Evolutionary conservation across 768 basidiomycete species (phyloP).

Genomic region (Termitomyces sp.): DNA sequence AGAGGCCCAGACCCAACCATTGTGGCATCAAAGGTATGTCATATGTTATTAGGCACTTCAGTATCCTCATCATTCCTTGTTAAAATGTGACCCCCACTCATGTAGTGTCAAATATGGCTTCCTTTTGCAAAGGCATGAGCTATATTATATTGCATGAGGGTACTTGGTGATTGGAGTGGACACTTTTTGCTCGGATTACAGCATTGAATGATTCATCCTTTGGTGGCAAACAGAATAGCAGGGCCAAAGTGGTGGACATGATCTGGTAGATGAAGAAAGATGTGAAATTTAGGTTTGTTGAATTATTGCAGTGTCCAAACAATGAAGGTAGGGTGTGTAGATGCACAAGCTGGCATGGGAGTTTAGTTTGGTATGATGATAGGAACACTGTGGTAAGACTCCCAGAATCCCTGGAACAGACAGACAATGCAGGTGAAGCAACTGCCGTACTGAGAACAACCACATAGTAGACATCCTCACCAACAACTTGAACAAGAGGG

Average conservation of each 20-base stretch:
- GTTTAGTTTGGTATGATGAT: too few relatives aligned
- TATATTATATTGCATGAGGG: conserved; percentile 25
- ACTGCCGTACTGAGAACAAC: too few relatives aligned
- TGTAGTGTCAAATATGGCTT: neutral
- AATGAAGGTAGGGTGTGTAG: neutral
- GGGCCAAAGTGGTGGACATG: conserved; percentile 33
- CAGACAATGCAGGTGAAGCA: too few relatives aligned
- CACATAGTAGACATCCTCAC: too few relatives aligned
- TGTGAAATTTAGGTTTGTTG: conserved; percentile 2
- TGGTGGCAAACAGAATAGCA: conserved; percentile 32
- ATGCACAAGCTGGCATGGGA: too few relatives aligned
- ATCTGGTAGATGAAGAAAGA: conserved; percentile 4
- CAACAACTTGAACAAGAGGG: too few relatives aligned
- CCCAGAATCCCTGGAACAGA: too few relatives aligned
- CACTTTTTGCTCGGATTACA: conserved; percentile 13
- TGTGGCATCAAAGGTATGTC: neutral
- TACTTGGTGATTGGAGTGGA: conserved; percentile 20
- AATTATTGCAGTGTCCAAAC: conserved; percentile 24
- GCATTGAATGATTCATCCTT: conserved; percentile 26
- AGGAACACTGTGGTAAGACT: too few relatives aligned
- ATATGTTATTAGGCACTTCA: neutral
- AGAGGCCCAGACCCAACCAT: neutral
- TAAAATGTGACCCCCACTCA: neutral
- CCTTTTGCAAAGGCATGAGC: neutral
- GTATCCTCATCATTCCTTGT: neutral